Evolutionary conservation across 2,329 filamentous ascomycete genomes (phyloP).

Genomic region (Aureobasidium pullulans): DNA sequence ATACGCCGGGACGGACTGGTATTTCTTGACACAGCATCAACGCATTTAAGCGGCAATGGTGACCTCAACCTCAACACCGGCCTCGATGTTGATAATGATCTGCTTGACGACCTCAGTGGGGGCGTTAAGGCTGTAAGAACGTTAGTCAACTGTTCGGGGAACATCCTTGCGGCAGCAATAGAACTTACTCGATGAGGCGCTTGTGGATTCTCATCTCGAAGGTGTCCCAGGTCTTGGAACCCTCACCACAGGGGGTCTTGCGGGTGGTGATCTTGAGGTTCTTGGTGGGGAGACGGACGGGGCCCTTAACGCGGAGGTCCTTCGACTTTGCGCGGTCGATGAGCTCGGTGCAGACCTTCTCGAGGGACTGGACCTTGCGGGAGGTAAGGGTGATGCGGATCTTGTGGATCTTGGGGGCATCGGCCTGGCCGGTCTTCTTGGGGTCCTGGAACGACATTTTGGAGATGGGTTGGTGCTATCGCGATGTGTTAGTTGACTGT

Average conservation of each 20-base stretch:
- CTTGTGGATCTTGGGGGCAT: slow-evolving; percentile 91
- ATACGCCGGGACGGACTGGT: background rate
- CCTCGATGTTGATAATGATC: slow-evolving; percentile 94
- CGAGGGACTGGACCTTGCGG: slow-evolving; percentile 89
- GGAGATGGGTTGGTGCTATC: slow-evolving; percentile 26
- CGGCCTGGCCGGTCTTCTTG: slow-evolving; percentile 80
- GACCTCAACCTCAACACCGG: slow-evolving; percentile 87
- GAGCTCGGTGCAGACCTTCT: slow-evolving; percentile 97
- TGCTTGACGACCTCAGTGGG: slow-evolving; percentile 97
- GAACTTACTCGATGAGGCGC: slow-evolving; percentile 77
- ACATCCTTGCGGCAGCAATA: background rate
- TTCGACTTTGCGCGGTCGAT: slow-evolving; percentile 98
- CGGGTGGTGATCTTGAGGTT: slow-evolving; percentile 93
- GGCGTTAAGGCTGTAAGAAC: slow-evolving; percentile 64
- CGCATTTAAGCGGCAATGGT: slow-evolving; percentile 70
- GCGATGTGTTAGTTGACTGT: slow-evolving; percentile 19
- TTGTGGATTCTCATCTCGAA: slow-evolving; percentile 99
- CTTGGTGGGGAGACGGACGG: slow-evolving; percentile 96
- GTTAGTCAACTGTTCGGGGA: background rate
- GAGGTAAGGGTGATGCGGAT: slow-evolving; percentile 97
- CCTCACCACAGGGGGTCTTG: slow-evolving; percentile 99
- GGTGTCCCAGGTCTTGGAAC: slow-evolving; percentile 99
- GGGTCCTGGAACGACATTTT: slow-evolving; percentile 92
- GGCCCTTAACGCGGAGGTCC: slow-evolving; percentile 97
- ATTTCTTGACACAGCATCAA: slow-evolving; percentile 7